These are phyloP conservation scores for Aechmea fasciata DNA, from an alignment of 176 grass and related monocot genomes.

Conservation along the genomic window DNA sequence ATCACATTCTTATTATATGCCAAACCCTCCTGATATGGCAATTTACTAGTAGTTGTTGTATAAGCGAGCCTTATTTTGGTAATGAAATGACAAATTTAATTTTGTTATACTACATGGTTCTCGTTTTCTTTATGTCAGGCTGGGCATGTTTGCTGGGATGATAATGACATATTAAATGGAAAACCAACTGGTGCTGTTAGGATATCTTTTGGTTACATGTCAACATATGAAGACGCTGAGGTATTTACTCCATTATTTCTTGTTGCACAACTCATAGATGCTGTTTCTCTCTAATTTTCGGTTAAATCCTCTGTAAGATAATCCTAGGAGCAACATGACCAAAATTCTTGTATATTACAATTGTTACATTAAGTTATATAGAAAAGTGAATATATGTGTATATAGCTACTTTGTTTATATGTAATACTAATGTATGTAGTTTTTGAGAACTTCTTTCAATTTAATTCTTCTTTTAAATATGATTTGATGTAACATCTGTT, in stretches of 20 bases:
- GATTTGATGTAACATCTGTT: not conserved
- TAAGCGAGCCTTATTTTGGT: not conserved
- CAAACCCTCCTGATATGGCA: not conserved
- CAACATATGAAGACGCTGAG: slow-evolving; percentile 80
- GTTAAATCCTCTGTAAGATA: not conserved
- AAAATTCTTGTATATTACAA: too few species aligned
- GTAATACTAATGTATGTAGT: not conserved
- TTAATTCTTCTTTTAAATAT: slow-evolving; percentile 2
- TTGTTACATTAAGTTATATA: too few species aligned
- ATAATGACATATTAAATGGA: slow-evolving; percentile 82
- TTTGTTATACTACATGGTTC: slow-evolving; percentile 4
- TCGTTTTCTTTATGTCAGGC: slow-evolving; percentile 35
- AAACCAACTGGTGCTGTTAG: slow-evolving; percentile 95
- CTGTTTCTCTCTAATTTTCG: slow-evolving; percentile 8
- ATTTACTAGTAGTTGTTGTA: too few species aligned
- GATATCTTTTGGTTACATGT: slow-evolving; percentile 97
- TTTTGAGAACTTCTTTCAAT: slow-evolving; percentile 15
- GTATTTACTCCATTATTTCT: slow-evolving; percentile 22
- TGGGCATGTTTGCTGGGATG: slow-evolving; percentile 98
- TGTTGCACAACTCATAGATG: not conserved
- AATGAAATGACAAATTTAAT: not conserved
- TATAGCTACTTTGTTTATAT: not conserved
- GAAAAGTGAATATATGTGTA: too few species aligned
- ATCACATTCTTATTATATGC: not conserved
- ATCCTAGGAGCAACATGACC: too few species aligned